These are phyloP conservation scores for Exophiala calicioides DNA, from an alignment of 2,329 filamentous ascomycete species.

Conservation along the genomic window DNA sequence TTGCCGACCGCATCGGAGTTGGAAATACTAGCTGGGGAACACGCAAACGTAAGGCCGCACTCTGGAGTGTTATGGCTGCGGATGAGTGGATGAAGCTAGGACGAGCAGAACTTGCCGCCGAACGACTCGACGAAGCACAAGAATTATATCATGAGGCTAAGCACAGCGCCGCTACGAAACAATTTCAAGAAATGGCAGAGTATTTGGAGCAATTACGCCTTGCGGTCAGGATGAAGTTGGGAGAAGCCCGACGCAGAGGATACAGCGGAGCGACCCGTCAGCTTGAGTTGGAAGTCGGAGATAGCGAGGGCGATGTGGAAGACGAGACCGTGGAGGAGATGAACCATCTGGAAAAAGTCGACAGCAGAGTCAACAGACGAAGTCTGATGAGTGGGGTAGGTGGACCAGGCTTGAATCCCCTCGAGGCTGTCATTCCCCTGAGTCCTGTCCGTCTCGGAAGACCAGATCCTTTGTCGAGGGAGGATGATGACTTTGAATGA, in stretches of 20 bases:
- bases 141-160: slow-evolving; percentile 52
- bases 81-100: slow-evolving; percentile 79
- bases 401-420: slow-evolving; percentile 45
- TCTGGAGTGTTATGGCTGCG: slow-evolving; percentile 83
- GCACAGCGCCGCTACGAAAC: slow-evolving; percentile 42
- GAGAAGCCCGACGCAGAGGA: slow-evolving; percentile 35
- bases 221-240: slow-evolving; percentile 47
- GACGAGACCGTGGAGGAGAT: slow-evolving; percentile 31
- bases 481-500: slow-evolving; percentile 53
- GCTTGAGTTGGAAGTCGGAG: slow-evolving; percentile 19
- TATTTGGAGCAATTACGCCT: slow-evolving; percentile 47
- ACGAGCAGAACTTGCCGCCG: slow-evolving; percentile 75
- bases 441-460: slow-evolving; percentile 35
- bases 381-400: slow-evolving; percentile 24
- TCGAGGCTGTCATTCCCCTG: slow-evolving; percentile 52
- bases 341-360: slow-evolving; percentile 24
- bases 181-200: slow-evolving; percentile 55
- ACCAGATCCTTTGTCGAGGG: slow-evolving; percentile 37
- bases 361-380: slow-evolving; percentile 19
- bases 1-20: slow-evolving; percentile 69
- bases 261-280: slow-evolving; percentile 27
- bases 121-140: slow-evolving; percentile 71
- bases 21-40: slow-evolving; percentile 69
- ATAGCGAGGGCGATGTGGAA: slow-evolving; percentile 44
- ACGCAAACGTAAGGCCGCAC: slow-evolving; percentile 78